phyloP scores from a whole-genome alignment of 768 basidiomycete species.

The Udeniomyces megalosporus region DNA sequence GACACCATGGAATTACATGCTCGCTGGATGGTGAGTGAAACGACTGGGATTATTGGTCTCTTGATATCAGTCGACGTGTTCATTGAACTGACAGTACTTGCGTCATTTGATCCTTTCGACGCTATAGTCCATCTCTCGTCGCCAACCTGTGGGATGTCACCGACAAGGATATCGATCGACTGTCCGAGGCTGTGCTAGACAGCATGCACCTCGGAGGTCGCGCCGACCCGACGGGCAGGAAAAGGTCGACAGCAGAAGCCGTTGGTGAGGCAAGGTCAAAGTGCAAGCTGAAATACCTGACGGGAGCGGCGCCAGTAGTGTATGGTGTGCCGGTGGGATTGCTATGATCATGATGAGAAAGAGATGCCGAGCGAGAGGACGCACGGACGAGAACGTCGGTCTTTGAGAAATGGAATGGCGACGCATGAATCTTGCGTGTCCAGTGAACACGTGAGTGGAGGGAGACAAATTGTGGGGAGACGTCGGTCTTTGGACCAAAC shows the following conservation, averaged over 20 bases:
- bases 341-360: no score
- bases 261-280: constrained; percentile 60
- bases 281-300: constrained; percentile 83
- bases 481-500: no score
- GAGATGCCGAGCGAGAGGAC: no score
- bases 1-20: constrained; percentile 86
- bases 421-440: no score
- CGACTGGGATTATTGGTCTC: no score
- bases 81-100: neutral
- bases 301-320: constrained; percentile 84
- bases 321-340: constrained; percentile 75
- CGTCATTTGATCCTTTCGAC: neutral
- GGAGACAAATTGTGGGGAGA: no score
- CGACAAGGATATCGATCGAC: constrained; percentile 88
- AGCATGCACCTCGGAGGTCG: constrained; percentile 33
- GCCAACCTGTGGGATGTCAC: constrained; percentile 98
- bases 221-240: neutral
- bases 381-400: no score
- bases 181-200: constrained; percentile 68
- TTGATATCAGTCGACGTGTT: no score
- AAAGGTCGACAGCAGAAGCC: constrained; percentile 45
- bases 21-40: constrained; percentile 94
- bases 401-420: no score
- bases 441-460: no score
- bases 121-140: constrained; percentile 63